phyloP scores from a whole-genome alignment of 148 eudicot species.

The Fagopyrum homotropicum region DNA sequence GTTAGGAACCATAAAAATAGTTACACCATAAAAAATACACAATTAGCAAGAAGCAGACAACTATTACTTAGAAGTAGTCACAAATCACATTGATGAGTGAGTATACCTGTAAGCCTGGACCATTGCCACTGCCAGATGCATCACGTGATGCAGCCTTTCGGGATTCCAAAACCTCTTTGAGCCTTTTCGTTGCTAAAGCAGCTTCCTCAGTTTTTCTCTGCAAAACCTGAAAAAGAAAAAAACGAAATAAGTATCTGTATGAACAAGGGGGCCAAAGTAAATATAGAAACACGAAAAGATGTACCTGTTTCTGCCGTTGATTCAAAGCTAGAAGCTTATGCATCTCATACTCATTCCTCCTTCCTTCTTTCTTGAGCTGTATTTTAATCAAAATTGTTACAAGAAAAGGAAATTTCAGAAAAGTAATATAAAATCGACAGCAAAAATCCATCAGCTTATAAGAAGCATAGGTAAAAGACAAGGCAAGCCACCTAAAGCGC shows the following conservation, averaged over 20 bases:
- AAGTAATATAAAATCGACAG: no score
- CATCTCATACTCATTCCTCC: constrained; percentile 99
- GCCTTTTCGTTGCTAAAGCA: constrained; percentile 77
- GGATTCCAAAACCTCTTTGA: constrained; percentile 84
- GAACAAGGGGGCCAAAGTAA: not conserved
- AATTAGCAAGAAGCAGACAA: not conserved
- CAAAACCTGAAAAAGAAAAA: constrained; percentile 47
- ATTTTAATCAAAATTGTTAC: constrained; percentile 6
- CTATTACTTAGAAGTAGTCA: not conserved
- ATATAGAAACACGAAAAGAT: not conserved
- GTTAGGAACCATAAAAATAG: not conserved
- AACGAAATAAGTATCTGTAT: not conserved
- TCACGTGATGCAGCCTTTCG: constrained; percentile 77
- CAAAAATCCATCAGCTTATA: no score
- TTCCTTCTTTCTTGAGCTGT: constrained; percentile 97
- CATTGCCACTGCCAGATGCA: constrained; percentile 40
- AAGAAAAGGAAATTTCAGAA: not conserved
- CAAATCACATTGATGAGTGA: not conserved
- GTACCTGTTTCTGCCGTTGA: constrained; percentile 94
- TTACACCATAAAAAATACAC: no score
- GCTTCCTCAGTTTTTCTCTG: constrained; percentile 99
- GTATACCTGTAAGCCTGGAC: constrained; percentile 72
- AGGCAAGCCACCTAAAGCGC: no score
- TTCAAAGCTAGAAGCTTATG: constrained; percentile 87
- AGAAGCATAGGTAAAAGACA: no score